phyloP scores from a whole-genome alignment of 31 red algal genomes.

The Endocladia muricata region DNA sequence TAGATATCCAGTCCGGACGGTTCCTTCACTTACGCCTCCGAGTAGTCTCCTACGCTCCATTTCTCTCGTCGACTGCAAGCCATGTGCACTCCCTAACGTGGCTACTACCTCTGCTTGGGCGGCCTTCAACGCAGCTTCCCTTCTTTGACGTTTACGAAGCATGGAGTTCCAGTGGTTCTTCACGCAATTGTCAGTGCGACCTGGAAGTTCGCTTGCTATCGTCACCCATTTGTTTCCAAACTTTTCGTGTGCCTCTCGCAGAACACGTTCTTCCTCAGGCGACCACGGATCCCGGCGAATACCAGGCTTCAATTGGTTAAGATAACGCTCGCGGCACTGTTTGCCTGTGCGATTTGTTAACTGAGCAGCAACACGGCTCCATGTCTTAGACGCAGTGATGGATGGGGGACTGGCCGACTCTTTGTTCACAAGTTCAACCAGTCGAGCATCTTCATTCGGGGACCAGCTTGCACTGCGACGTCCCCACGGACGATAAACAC shows the following conservation, averaged over 20 bases:
- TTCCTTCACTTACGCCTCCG: neutral
- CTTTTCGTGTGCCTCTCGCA: conserved; percentile 52
- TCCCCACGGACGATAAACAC: conserved; percentile 4
- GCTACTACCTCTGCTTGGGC: conserved; percentile 31
- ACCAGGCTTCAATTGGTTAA: conserved; percentile 84
- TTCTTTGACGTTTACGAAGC: conserved; percentile 56
- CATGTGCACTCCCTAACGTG: conserved; percentile 2
- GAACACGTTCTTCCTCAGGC: conserved; percentile 59
- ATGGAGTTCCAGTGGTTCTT: conserved; percentile 96
- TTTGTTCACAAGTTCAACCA: conserved; percentile 34
- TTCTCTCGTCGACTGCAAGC: neutral
- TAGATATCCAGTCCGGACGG: conserved; percentile 13
- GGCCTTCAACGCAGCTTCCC: conserved; percentile 41
- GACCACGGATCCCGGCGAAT: conserved; percentile 78
- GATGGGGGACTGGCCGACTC: conserved; percentile 46
- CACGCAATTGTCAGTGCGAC: conserved; percentile 86
- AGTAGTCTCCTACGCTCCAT: too few species aligned
- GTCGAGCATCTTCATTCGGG: conserved; percentile 37
- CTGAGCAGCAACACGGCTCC: conserved; percentile 66
- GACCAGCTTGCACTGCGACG: conserved; percentile 59
- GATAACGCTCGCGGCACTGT: conserved; percentile 87
- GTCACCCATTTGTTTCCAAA: conserved; percentile 86
- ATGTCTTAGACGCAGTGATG: conserved; percentile 66
- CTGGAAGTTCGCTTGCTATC: conserved; percentile 64
- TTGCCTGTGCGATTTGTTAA: conserved; percentile 79